phyloP scores from a whole-genome alignment of 2,329 filamentous ascomycete species.

The Achaetomium macrosporum region DNA sequence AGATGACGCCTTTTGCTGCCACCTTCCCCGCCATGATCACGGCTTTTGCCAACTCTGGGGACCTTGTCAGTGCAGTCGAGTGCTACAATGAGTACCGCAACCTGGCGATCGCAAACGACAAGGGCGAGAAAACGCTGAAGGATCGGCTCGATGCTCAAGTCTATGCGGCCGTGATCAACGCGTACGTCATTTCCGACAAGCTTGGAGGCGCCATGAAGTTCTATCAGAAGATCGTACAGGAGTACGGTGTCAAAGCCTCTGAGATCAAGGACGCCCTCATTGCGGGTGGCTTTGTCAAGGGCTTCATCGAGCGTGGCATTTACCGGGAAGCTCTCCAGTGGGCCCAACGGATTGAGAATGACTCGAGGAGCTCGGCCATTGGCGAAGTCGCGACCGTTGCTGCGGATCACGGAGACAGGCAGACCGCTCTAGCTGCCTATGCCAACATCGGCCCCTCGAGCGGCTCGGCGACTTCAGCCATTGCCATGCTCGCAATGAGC shows the following conservation, averaged over 20 bases:
- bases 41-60: slow-evolving; percentile 77
- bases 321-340: slow-evolving; percentile 69
- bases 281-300: slow-evolving; percentile 69
- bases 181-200: slow-evolving; percentile 78
- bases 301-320: slow-evolving; percentile 64
- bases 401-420: slow-evolving; percentile 70
- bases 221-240: slow-evolving; percentile 68
- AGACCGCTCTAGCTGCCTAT: slow-evolving; percentile 63
- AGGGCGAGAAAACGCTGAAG: slow-evolving; percentile 60
- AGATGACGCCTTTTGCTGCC: slow-evolving; percentile 67
- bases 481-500: slow-evolving; percentile 81
- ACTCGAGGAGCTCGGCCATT: slow-evolving; percentile 58
- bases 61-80: slow-evolving; percentile 82
- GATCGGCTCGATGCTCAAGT: slow-evolving; percentile 75
- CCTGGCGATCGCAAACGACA: slow-evolving; percentile 78
- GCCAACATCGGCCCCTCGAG: slow-evolving; percentile 50
- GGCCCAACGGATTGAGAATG: slow-evolving; percentile 58
- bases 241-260: slow-evolving; percentile 51
- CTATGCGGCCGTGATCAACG: slow-evolving; percentile 86
- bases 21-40: slow-evolving; percentile 92
- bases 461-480: slow-evolving; percentile 54
- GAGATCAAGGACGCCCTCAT: slow-evolving; percentile 68
- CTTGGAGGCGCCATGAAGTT: slow-evolving; percentile 78
- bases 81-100: slow-evolving; percentile 93
- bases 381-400: slow-evolving; percentile 67